Evolutionary conservation across 2,329 filamentous ascomycete genomes (phyloP).

Genomic region (Trichoderma semiorbis): DNA sequence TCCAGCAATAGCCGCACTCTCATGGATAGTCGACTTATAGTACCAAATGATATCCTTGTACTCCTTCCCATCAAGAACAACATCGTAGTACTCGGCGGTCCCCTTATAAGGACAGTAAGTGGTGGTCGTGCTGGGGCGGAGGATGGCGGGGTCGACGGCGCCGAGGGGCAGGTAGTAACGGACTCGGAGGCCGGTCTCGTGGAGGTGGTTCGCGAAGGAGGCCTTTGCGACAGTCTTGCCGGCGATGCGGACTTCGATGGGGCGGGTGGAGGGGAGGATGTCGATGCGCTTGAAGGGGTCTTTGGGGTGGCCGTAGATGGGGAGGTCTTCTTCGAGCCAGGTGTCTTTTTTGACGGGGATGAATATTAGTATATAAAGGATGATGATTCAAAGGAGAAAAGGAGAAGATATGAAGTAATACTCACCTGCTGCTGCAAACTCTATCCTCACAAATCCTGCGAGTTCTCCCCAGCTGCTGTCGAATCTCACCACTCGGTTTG

Average conservation of each 20-base stretch:
- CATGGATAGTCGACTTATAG: slow-evolving; percentile 54
- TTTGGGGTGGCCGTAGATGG: slow-evolving; percentile 61
- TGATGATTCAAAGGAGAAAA: rapidly evolving
- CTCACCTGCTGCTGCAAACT: slow-evolving; percentile 36
- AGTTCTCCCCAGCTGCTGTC: slow-evolving; percentile 33
- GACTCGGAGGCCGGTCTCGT: slow-evolving; percentile 57
- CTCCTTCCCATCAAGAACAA: slow-evolving; percentile 44
- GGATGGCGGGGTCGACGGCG: slow-evolving; percentile 41
- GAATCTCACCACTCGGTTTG: slow-evolving; percentile 39
- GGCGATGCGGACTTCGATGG: slow-evolving; percentile 47
- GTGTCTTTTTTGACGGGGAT: slow-evolving; percentile 27
- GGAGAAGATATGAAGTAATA: not conserved
- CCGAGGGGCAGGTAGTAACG: slow-evolving; percentile 59
- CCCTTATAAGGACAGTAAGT: slow-evolving; percentile 67
- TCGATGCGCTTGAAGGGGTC: slow-evolving; percentile 66
- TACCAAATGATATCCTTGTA: slow-evolving; percentile 59
- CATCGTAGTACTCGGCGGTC: slow-evolving; percentile 58
- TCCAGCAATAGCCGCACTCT: slow-evolving; percentile 54
- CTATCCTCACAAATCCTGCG: slow-evolving; percentile 33
- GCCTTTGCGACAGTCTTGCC: slow-evolving; percentile 48
- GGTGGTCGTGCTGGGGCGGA: slow-evolving; percentile 49
- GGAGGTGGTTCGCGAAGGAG: slow-evolving; percentile 48
- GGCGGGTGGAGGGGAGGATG: slow-evolving; percentile 52
- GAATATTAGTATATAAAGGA: not conserved
- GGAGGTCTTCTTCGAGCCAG: slow-evolving; percentile 54